Percentiles rank a stretch among this genome's conserved stretches.
Evolutionary conservation across 2,329 filamentous ascomycete species (phyloP).

Genomic region (Fusarium humuli): DNA sequence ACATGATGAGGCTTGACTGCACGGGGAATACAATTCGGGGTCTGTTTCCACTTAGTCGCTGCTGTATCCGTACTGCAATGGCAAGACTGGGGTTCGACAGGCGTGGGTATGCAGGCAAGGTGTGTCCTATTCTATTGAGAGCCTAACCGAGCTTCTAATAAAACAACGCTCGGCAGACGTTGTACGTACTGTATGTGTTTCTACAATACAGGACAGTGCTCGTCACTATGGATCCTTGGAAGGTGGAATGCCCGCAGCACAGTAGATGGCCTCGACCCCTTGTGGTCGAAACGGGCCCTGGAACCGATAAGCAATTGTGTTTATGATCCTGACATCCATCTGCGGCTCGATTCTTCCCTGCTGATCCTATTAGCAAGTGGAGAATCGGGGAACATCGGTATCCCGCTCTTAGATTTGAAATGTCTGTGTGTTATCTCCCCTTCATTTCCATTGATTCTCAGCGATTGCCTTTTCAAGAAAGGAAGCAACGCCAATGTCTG

Average conservation of each 20-base stretch:
- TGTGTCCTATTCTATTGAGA: slow-evolving; percentile 15
- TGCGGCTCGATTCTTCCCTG: background rate
- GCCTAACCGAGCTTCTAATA: slow-evolving; percentile 21
- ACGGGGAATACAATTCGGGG: background rate
- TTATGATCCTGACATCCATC: background rate
- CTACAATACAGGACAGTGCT: background rate
- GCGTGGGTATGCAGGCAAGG: background rate
- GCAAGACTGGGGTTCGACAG: background rate
- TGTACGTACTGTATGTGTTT: background rate
- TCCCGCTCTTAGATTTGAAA: background rate
- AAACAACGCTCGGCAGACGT: slow-evolving; percentile 8
- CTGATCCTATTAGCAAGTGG: background rate
- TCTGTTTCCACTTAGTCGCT: background rate
- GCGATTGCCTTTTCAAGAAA: slow-evolving; percentile 1
- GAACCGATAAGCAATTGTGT: slow-evolving; percentile 10
- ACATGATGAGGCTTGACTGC: slow-evolving; percentile 10
- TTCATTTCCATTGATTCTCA: slow-evolving; percentile 1
- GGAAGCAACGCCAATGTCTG: background rate
- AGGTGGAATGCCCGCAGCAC: slow-evolving; percentile 4
- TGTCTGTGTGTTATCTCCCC: slow-evolving; percentile 9
- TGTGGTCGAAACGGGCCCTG: background rate
- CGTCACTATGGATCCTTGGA: background rate
- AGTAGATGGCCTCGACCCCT: background rate
- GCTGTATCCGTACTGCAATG: background rate
- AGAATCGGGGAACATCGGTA: slow-evolving; percentile 1